Base-by-base conservation (phyloP, 306 rosid genomes). In the Prinsepia uniflora region DNA sequence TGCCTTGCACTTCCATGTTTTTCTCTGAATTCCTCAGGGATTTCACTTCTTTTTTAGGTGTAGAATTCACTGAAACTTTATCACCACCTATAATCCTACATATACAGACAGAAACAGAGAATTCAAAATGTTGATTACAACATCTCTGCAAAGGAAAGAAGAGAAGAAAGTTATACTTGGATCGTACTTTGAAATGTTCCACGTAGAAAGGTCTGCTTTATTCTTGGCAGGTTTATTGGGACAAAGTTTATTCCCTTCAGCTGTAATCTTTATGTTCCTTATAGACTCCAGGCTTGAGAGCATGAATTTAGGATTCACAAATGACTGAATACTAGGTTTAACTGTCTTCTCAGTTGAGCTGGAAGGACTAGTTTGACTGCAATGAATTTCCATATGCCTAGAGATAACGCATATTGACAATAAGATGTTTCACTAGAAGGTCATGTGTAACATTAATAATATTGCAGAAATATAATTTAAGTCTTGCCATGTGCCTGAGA, bases 341-440 rank as follows among this genome's bases (percentile, higher is more conserved):
- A 47, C 76, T 54, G 66, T 75, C 80, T 79, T 87, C 76, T 50
- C 85, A 20, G 75, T 73, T 79, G 76, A 56, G 73, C 83, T 72
- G 72, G 82, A 72, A 67, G 75, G 73, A 83, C 73, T 80, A 76
- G 72, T 77, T 62, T 75, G 82, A 72, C 94, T 84, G 80, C 84
- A 72, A 85, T 75, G 57, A 73, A 9, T 18, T 53, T 72, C 68
- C 47, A 68, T 2, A 55, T 17, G 65, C 58, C 19, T 67, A 70
- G 63, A 22, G 76, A 68, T 30, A 71, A 59, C 24, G 78, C 44
- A 63, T 47, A 36, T 68, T 52, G 73, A 54, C 49, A 54, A 68
- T 67, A 72, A 34, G 5, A 71, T 60, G 74, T 55, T 65, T 68
- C 48, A 19, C 53, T 64, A 18, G 65, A 55, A 69, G 74, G 66